phyloP scores from a whole-genome alignment of 768 basidiomycete genomes.

The Mycena belliarum region DNA sequence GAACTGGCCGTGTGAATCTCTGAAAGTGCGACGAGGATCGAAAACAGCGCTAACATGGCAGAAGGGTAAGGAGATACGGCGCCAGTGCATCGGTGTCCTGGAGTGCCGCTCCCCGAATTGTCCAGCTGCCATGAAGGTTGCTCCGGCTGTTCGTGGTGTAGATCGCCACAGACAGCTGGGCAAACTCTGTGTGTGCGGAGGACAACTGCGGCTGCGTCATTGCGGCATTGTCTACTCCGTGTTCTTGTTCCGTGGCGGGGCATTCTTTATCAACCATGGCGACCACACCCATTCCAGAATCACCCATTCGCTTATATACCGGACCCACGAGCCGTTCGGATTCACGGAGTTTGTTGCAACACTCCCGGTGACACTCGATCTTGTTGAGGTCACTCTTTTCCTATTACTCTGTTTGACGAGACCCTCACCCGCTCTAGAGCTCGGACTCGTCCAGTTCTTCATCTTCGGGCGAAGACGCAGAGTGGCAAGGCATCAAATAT shows the following conservation, averaged over 20 bases:
- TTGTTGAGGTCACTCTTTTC: background rate
- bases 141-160: background rate
- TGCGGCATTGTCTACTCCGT: slow-evolving; percentile 3
- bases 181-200: background rate
- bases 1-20: no score
- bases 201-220: background rate
- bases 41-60: no score
- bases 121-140: background rate
- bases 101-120: background rate
- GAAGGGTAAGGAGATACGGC: background rate
- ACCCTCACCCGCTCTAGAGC: no score
- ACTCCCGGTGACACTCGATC: background rate
- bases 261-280: background rate
- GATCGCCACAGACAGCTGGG: slow-evolving; percentile 2
- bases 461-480: no score
- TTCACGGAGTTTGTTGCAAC: background rate
- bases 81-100: background rate
- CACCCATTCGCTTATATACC: background rate
- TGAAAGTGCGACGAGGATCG: no score
- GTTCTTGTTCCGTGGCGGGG: background rate
- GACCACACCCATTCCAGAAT: background rate
- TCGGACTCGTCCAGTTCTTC: no score
- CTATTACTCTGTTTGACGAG: background rate
- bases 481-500: no score
- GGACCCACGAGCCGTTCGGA: background rate